Evolutionary conservation across 768 basidiomycete genomes (phyloP), one percentile per base, ranked within the genome.

Genomic region (Mycena albidolilacea): DNA sequence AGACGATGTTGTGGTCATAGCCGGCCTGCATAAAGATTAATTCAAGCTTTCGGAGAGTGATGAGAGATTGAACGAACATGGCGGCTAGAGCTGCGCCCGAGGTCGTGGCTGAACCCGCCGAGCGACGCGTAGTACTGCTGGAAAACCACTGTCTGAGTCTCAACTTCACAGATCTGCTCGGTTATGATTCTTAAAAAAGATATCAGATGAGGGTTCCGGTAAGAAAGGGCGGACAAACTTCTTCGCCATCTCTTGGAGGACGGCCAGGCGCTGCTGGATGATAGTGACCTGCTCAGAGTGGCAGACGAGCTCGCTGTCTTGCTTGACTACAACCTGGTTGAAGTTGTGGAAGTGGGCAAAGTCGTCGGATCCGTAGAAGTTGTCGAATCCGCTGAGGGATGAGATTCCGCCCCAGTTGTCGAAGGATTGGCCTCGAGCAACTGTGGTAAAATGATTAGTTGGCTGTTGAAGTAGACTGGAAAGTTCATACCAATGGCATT

Each of bases 161-260:
- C 88, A 63, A 88, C 87, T 61, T 88, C 85, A 76, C 88, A 89
- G 69, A 87, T 82, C 67, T 85, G 84, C 78, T 87, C 84, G 48
- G 83, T 81, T 76, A 87, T 84, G 78, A 87, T 83, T 78, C 85
- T 87, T 39, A 7, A 48, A 52, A 23, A 44, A n/a, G n/a, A 12
- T 5, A 46, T 59, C 19, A 64, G 63, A 55, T 10, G 5, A 30
- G 6, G 57, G 7, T 8, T 11, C 8, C 17, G 44, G 15, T 8
- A 7, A 19, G 17, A 39, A 43, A 38, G 10, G 17, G 11, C 17
- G 19, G 9, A 50, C 78, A 70, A 62, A 86, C 86, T 80, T 83
- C 80, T 87, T 87, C 52, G 85, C 86, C 82, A 86, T 85, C 79
- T 87, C 86, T 73, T 85, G 84, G 30, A 87, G 79, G 69, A 88